Evolutionary conservation across 2,329 filamentous ascomycete genomes (phyloP).

Genomic region (Cladosporium oxysporum): DNA sequence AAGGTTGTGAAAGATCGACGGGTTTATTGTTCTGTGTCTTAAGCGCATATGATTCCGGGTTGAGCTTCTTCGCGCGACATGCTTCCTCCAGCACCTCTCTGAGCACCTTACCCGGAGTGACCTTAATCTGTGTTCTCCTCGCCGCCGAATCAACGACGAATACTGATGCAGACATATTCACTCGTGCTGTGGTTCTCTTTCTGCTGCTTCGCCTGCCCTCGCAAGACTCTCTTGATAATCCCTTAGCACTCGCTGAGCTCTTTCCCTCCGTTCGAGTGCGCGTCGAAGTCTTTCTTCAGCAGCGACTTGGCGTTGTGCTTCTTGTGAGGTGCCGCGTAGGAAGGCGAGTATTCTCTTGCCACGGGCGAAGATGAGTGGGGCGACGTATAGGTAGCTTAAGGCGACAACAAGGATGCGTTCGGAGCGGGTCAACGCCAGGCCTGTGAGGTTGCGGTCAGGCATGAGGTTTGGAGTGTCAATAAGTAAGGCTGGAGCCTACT

Average conservation of each 20-base stretch:
- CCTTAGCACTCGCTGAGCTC: slow-evolving; percentile 15
- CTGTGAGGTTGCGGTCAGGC: slow-evolving; percentile 27
- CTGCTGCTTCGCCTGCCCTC: slow-evolving; percentile 7
- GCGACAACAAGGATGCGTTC: slow-evolving; percentile 39
- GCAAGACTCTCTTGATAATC: slow-evolving; percentile 12
- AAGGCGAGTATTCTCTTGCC: slow-evolving; percentile 30
- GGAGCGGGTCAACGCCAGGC: slow-evolving; percentile 36
- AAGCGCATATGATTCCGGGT: slow-evolving; percentile 72
- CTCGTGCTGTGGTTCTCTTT: not conserved
- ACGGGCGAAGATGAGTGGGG: slow-evolving; percentile 33
- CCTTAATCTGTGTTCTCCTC: slow-evolving; percentile 78
- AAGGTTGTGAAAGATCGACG: slow-evolving; percentile 81
- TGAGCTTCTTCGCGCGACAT: slow-evolving; percentile 76
- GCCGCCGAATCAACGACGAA: slow-evolving; percentile 81
- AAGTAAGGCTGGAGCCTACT: slow-evolving; percentile 5
- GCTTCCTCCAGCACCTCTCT: slow-evolving; percentile 86
- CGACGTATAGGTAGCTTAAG: slow-evolving; percentile 37
- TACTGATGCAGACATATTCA: slow-evolving; percentile 79
- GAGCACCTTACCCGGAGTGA: slow-evolving; percentile 76
- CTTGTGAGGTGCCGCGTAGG: slow-evolving; percentile 24
- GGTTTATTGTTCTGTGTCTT: slow-evolving; percentile 88
- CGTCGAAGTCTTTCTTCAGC: slow-evolving; percentile 23
- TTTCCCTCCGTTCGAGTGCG: slow-evolving; percentile 18
- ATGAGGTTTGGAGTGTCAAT: slow-evolving; percentile 2
- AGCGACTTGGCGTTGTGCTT: slow-evolving; percentile 26